Evolutionary conservation across 257 asterid genomes (phyloP).

Genomic region (Salvia hispanica): DNA sequence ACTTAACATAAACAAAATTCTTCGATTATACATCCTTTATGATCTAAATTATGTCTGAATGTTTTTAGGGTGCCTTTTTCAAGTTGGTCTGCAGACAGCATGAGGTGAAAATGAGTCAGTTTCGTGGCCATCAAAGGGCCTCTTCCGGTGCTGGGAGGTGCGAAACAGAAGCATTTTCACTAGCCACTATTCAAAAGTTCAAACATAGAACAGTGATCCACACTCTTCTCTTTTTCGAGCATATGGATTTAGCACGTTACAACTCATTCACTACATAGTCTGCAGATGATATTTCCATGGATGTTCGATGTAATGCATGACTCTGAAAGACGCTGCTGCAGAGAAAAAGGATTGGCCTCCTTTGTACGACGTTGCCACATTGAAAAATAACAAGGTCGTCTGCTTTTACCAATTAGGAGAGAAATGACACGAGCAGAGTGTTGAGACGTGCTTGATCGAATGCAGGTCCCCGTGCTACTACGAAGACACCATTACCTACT

Average conservation of each 20-base stretch:
- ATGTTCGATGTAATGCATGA: slow-evolving; percentile 82
- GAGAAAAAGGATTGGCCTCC: slow-evolving; percentile 94
- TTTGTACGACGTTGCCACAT: slow-evolving; percentile 51
- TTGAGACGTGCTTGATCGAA: not conserved
- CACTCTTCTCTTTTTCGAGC: not conserved
- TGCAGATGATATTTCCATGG: slow-evolving; percentile 96
- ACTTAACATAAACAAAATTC: too few relatives aligned
- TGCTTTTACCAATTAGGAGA: not conserved
- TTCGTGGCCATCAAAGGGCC: slow-evolving; percentile 80
- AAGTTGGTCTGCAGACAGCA: slow-evolving; percentile 83
- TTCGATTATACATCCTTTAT: not conserved
- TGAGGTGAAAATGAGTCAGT: slow-evolving; percentile 59
- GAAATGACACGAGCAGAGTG: not conserved
- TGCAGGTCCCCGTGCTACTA: slow-evolving; percentile 90
- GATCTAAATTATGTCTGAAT: slow-evolving; percentile 8
- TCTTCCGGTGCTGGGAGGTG: slow-evolving; percentile 81
- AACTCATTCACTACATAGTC: too few relatives aligned
- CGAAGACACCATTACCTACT: slow-evolving; percentile 64
- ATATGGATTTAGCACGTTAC: not conserved
- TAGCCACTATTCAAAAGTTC: slow-evolving; percentile 5
- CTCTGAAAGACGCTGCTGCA: slow-evolving; percentile 80
- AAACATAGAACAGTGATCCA: not conserved
- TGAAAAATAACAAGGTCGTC: slow-evolving; percentile 72
- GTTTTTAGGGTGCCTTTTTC: slow-evolving; percentile 74
- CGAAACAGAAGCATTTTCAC: slow-evolving; percentile 25